Evolutionary conservation across 371 early-diverging fungal genomes (phyloP), one percentile per base, ranked within the genome.

Genomic region (Dinochytrium kinnereticum): DNA sequence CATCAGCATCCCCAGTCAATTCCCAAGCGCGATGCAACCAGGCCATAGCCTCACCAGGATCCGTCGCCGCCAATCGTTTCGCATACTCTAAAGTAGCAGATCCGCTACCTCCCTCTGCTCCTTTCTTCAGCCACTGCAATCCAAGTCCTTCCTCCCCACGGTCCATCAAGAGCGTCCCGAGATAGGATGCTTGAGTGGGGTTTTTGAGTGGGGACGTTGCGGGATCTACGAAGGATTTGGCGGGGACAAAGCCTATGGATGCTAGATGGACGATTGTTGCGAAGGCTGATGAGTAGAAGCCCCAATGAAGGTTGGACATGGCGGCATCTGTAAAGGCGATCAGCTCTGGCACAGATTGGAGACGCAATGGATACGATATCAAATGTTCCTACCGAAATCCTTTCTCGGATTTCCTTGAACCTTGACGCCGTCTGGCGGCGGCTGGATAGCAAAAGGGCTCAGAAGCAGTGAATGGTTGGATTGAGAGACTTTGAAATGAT

Each of bases 31-130:
- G 44, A 61, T 59, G 34, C 2, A 55, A 28, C 36, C 26, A 40
- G 39, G 28, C 37, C 76, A 68, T 64, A 49, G 71, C 26, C 34
- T n/a, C 51, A 53, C 39, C 55, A 68, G 66, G 66, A 37, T 66
- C 66, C 17, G 40, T 26, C 30, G 66, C 40, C 17, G 49, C 38
- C n/a, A 66, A 2, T 2, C 66, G 39, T 33, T 66, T 66, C 3
- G 24, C 66, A 26, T 34, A 37, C 28, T 66, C 40, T 2, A 66
- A 30, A 30, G 38, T 21, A 10, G 44, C 66, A 24, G 49, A 38
- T 33, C 44, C 66, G 26, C 49, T 44, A 2, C 66, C 66, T 10
- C 66, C 66, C 44, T 66, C 66, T 26, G 66, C 66, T 21, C 24
- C 66, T 2, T 10, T 5, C 28, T 37, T 28, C 3, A 66, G 37